A percentile compares a stretch with the other conserved stretches of the same genome.
These are phyloP conservation scores for Laetiporus sulphureus DNA, from an alignment of 1,284 basidiomycete species.

Conservation along the genomic window DNA sequence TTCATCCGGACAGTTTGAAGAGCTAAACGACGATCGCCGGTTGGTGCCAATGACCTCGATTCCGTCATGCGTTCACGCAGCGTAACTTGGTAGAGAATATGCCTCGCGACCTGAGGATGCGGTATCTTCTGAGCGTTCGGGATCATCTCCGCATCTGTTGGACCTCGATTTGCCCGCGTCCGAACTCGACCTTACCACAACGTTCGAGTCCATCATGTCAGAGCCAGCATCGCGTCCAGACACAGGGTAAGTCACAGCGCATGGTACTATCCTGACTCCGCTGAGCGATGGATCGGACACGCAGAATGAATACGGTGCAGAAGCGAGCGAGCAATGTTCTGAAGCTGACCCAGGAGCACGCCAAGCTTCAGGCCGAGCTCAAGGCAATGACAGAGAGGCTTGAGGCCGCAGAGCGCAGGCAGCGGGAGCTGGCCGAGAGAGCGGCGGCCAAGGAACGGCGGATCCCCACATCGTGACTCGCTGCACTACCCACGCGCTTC, in stretches of 20 bases:
- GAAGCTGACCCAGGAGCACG: conserved; percentile 70
- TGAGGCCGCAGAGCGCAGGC: conserved; percentile 63
- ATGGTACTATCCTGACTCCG: conserved; percentile 3
- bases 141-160: conserved; percentile 17
- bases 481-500: too few relatives aligned
- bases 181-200: conserved; percentile 41
- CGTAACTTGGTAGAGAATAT: conserved; percentile 6
- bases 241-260: not conserved
- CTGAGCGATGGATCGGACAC: too few relatives aligned
- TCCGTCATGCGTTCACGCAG: too few relatives aligned
- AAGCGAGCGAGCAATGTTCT: conserved; percentile 73
- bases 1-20: conserved; percentile 5
- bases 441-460: too few relatives aligned
- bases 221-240: conserved; percentile 7
- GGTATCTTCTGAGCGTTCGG: not conserved
- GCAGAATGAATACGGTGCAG: conserved; percentile 54
- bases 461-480: too few relatives aligned
- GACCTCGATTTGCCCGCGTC: conserved; percentile 47
- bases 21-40: conserved; percentile 4
- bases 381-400: conserved; percentile 67
- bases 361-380: conserved; percentile 67
- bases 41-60: too few relatives aligned
- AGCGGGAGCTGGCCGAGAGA: conserved; percentile 44
- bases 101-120: not conserved
- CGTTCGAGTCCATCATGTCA: conserved; percentile 42